A percentile compares a stretch with the other conserved stretches of the same genome.
Conservation (phyloP, 2,329 filamentous ascomycete species). For the Sporothrix curviconia region DNA sequence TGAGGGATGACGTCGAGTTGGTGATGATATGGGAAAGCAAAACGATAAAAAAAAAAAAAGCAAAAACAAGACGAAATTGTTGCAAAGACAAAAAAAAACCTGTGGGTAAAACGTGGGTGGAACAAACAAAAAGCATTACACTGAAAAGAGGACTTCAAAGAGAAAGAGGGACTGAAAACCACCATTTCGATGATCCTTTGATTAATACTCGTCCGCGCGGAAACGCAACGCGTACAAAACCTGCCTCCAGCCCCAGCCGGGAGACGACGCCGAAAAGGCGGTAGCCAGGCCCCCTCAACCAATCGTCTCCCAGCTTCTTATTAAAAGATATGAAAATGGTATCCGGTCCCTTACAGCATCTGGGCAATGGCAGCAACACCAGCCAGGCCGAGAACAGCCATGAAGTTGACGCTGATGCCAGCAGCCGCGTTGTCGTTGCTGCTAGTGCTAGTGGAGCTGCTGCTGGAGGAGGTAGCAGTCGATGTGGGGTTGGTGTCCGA, state of each 20-base stretch:
- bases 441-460: constrained; percentile 24
- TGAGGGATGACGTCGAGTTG: constrained; percentile 2
- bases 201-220: neutral
- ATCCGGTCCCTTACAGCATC: constrained; percentile 42
- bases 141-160: neutral
- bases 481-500: constrained; percentile 34
- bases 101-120: neutral
- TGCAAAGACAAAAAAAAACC: constrained; percentile 5
- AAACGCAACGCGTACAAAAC: constrained; percentile 6
- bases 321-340: constrained; percentile 16
- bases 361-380: constrained; percentile 36
- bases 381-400: constrained; percentile 40
- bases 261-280: neutral
- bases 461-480: constrained; percentile 23
- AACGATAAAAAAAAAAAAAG: neutral
- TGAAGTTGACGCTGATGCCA: constrained; percentile 40
- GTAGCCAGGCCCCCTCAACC: constrained; percentile 5
- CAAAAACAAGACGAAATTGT: neutral
- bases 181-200: constrained; percentile 4
- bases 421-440: constrained; percentile 37
- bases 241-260: neutral
- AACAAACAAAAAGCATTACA: constrained; percentile 8
- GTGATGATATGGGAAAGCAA: neutral
- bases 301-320: neutral
- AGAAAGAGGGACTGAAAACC: neutral